phyloP scores from a whole-genome alignment of 2,329 filamentous ascomycete genomes.

The Didymella keratinophila region DNA sequence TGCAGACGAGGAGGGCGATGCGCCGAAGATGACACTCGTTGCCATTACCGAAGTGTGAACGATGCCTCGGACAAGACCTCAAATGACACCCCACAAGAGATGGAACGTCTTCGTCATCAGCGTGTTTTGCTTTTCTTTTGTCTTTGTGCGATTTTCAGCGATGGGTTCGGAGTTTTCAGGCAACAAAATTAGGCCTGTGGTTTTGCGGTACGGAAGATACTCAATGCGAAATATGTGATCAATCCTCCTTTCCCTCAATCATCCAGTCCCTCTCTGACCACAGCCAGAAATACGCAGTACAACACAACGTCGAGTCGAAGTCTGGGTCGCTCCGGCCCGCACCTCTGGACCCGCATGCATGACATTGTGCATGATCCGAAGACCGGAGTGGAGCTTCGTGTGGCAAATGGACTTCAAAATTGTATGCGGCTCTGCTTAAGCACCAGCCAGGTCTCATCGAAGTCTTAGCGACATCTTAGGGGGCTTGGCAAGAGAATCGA shows the following conservation, averaged over 20 bases:
- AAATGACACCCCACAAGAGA: slow-evolving; percentile 1
- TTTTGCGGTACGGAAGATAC: neutral
- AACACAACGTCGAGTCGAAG: neutral
- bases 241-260: neutral
- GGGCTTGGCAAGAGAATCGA: slow-evolving; percentile 24
- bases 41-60: slow-evolving; percentile 50
- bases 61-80: slow-evolving; percentile 3
- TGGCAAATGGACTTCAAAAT: slow-evolving; percentile 3
- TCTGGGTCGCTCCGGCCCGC: slow-evolving; percentile 13
- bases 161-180: slow-evolving; percentile 12
- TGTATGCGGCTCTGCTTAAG: slow-evolving; percentile 17
- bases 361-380: neutral
- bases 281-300: neutral
- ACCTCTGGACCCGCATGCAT: slow-evolving; percentile 7
- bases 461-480: slow-evolving; percentile 31
- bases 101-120: slow-evolving; percentile 1
- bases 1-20: slow-evolving; percentile 40
- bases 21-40: slow-evolving; percentile 51
- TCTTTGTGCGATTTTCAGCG: slow-evolving; percentile 15
- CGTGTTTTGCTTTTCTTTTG: slow-evolving; percentile 11
- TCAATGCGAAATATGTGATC: slow-evolving; percentile 14
- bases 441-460: slow-evolving; percentile 29
- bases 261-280: neutral
- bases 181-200: slow-evolving; percentile 2
- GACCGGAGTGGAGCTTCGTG: slow-evolving; percentile 5